A percentile compares a stretch with the other conserved stretches of the same genome.
Conservation (phyloP, 1,284 basidiomycete species). For the Naganishia albida region DNA sequence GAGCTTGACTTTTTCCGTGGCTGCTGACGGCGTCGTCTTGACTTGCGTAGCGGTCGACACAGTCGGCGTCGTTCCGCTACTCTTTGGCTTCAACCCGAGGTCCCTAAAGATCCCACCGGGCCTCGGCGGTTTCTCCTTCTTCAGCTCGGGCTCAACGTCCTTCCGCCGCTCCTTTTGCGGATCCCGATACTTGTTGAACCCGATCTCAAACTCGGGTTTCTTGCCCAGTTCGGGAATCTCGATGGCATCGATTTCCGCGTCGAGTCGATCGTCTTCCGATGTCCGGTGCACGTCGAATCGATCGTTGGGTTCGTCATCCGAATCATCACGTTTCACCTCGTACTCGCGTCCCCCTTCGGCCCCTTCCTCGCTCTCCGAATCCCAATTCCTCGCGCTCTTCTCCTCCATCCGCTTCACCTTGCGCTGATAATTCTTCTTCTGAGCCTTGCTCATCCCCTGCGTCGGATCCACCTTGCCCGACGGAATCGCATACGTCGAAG, state of each 20-base stretch:
- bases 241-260: constrained; percentile 11
- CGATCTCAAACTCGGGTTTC: constrained; percentile 13
- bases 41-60: background rate
- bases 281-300: constrained; percentile 14
- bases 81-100: constrained; percentile 21
- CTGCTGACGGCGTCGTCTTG: background rate
- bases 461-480: constrained; percentile 27
- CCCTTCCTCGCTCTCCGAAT: constrained; percentile 28
- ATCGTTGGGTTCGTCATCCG: constrained; percentile 17
- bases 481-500: constrained; percentile 18
- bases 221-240: constrained; percentile 19
- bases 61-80: constrained; percentile 3
- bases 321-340: constrained; percentile 1
- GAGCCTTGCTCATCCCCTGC: constrained; percentile 46
- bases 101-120: constrained; percentile 26
- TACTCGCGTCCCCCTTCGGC: background rate
- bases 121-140: constrained; percentile 1
- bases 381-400: constrained; percentile 31
- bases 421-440: constrained; percentile 54
- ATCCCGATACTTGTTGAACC: constrained; percentile 20
- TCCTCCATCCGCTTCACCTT: constrained; percentile 45
- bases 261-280: constrained; percentile 14
- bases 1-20: background rate
- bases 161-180: background rate
- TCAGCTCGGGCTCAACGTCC: background rate